Conservation (phyloP, 441 rosid genomes). For the Pelargonium cotyledonis region DNA sequence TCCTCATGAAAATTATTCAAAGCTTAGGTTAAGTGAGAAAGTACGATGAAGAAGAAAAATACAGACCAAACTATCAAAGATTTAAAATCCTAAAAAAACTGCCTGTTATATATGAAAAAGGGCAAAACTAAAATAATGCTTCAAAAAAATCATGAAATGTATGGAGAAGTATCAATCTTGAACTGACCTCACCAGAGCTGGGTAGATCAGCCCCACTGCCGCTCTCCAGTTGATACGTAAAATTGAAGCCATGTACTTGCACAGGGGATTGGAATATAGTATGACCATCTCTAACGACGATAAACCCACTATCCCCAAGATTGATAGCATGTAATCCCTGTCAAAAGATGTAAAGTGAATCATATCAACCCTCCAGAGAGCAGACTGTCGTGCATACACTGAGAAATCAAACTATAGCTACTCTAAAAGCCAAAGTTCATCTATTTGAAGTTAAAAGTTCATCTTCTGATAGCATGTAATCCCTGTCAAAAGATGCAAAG, state of each 20-base stretch:
- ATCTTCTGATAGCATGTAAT: conserved; percentile 55
- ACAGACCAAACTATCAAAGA: too few relatives aligned
- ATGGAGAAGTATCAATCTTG: neutral
- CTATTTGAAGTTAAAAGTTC: too few relatives aligned
- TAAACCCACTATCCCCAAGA: conserved; percentile 74
- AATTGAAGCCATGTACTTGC: conserved; percentile 69
- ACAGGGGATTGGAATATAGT: conserved; percentile 58
- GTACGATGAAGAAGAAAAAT: too few relatives aligned
- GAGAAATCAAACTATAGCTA: too few relatives aligned
- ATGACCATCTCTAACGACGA: conserved; percentile 54
- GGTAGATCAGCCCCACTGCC: conserved; percentile 51
- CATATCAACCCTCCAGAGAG: neutral
- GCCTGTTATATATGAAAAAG: neutral
- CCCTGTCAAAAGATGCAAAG: conserved; percentile 32
- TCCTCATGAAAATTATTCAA: too few relatives aligned
- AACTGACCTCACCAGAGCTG: conserved; percentile 37
- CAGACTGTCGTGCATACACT: neutral
- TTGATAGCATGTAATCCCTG: conserved; percentile 64
- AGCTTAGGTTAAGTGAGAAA: too few relatives aligned
- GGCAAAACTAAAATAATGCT: neutral
- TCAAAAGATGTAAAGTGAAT: neutral
- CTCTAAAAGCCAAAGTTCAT: too few relatives aligned
- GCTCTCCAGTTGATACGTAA: conserved; percentile 60
- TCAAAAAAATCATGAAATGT: neutral
- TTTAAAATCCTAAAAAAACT: too few relatives aligned